Evolutionary conservation across 2,329 filamentous ascomycete genomes (phyloP).

Genomic region (Pyrenochaeta sp.): DNA sequence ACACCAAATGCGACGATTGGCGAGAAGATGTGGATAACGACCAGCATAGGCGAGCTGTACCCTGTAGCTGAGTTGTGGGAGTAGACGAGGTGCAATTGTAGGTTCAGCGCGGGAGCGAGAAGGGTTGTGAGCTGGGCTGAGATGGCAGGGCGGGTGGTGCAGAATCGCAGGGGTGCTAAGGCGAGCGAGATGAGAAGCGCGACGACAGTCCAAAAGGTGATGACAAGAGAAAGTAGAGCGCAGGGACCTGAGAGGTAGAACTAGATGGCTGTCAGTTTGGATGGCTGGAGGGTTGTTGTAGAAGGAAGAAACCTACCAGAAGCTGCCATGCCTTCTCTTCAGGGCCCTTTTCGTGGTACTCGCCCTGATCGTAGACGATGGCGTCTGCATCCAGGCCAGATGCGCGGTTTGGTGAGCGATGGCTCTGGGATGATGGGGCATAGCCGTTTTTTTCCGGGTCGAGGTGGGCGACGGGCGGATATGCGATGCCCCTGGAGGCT

Average conservation of each 20-base stretch:
- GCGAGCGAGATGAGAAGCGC: slow-evolving; percentile 59
- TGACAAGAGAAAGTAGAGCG: slow-evolving; percentile 62
- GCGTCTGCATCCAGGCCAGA: slow-evolving; percentile 31
- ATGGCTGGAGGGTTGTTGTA: neutral
- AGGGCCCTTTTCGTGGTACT: slow-evolving; percentile 49
- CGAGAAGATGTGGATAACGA: slow-evolving; percentile 63
- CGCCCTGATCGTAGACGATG: slow-evolving; percentile 44
- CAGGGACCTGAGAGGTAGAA: slow-evolving; percentile 64
- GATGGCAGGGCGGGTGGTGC: slow-evolving; percentile 58
- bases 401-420: slow-evolving; percentile 26
- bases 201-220: slow-evolving; percentile 61
- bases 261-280: slow-evolving; percentile 41
- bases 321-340: slow-evolving; percentile 56
- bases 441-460: slow-evolving; percentile 45
- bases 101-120: slow-evolving; percentile 62
- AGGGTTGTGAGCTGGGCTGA: slow-evolving; percentile 60
- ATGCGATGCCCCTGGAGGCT: slow-evolving; percentile 16
- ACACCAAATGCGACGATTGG: slow-evolving; percentile 66
- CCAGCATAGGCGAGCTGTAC: slow-evolving; percentile 54
- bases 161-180: slow-evolving; percentile 64
- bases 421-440: slow-evolving; percentile 28
- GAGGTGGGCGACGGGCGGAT: slow-evolving; percentile 38
- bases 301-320: slow-evolving; percentile 42
- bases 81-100: slow-evolving; percentile 60
- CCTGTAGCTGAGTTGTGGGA: slow-evolving; percentile 50